A percentile compares a stretch with the other conserved stretches of the same genome.
Evolutionary conservation across 192 early-diverging fungal species (phyloP).

Genomic region (Thoreauomyces humboldtii): DNA sequence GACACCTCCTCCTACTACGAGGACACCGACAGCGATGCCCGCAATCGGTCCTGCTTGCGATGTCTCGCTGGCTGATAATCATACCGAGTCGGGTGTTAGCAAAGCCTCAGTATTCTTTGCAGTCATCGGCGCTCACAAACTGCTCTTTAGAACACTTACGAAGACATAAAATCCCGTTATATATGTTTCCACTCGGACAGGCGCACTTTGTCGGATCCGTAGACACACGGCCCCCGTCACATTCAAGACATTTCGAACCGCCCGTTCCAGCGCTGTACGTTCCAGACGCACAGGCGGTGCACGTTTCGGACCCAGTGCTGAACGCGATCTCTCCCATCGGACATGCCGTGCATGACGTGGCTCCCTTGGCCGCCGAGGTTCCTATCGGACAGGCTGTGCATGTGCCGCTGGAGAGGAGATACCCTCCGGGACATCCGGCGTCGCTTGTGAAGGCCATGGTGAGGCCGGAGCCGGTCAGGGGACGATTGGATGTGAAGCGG

Average conservation of each 20-base stretch:
- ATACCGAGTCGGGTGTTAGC: background rate
- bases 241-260: background rate
- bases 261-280: conserved; percentile 1
- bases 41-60: conserved; percentile 12
- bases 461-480: conserved; percentile 2
- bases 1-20: background rate
- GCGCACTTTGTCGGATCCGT: background rate
- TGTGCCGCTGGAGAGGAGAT: background rate
- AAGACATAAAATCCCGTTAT: conserved; percentile 12
- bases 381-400: conserved; percentile 15
- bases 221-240: conserved; percentile 16
- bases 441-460: conserved; percentile 1
- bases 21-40: conserved; percentile 8
- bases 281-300: conserved; percentile 1
- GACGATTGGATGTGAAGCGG: background rate
- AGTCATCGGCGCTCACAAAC: background rate
- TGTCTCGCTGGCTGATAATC: background rate
- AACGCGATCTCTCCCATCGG: conserved; percentile 4
- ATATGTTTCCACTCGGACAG: background rate
- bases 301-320: background rate
- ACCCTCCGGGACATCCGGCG: conserved; percentile 17
- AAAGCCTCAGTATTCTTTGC: too few species aligned
- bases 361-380: background rate
- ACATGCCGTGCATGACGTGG: conserved; percentile 9
- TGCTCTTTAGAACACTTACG: conserved; percentile 11